Base-by-base conservation (phyloP, 176 grass and related monocot species). In the Chrysopogon serrulatus region DNA sequence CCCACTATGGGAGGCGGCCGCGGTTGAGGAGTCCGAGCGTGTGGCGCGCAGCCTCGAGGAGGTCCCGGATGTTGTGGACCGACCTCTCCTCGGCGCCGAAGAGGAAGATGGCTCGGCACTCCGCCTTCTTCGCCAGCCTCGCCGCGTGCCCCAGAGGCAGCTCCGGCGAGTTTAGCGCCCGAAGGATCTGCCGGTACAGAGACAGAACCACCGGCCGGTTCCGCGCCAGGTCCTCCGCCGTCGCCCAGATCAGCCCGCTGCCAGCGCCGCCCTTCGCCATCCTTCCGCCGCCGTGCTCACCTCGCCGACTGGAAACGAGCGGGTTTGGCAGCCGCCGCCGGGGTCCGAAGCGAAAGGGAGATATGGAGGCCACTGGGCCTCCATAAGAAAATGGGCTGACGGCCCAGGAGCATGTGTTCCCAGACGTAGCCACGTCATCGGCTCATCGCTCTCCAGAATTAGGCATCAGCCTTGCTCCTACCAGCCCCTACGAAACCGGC, bases 81-180 rank as follows among this genome's bases (percentile, higher is more conserved):
- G 91, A 98, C 61, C 79, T 76, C 80, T 95, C 96, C 86, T 94
- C 93, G 2, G 93, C 86, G 15, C 87, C 93, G 65, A 96, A 98
- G 65, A 95, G 13, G 91, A 95, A 96, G 34, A 98, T 90, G 62
- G 87, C 77, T 60, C 77, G 89, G 74, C 90, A 92, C 79, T 98
- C 89, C 53, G 93, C 89, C 87, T 98, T 98, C 89, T 98, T 98
- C 1, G 87, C 77, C 21, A 96, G 85, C 35, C 87, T 82, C 43
- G 96, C 91, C 8, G 87, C 89, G 77, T 88, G 78, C 16, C 87
- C 90, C 54, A 98, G 73, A 18, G 88, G 87, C 65, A 95, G 85
- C 59, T 78, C 89, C 30, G 89, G 91, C 53, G 93, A 93, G 88
- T 93, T 92, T 17, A 95, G 89, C 47, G 91, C 65, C 80, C 93